phyloP scores from a whole-genome alignment of 495 filamentous ascomycete genomes.

The Penicillium canariense region DNA sequence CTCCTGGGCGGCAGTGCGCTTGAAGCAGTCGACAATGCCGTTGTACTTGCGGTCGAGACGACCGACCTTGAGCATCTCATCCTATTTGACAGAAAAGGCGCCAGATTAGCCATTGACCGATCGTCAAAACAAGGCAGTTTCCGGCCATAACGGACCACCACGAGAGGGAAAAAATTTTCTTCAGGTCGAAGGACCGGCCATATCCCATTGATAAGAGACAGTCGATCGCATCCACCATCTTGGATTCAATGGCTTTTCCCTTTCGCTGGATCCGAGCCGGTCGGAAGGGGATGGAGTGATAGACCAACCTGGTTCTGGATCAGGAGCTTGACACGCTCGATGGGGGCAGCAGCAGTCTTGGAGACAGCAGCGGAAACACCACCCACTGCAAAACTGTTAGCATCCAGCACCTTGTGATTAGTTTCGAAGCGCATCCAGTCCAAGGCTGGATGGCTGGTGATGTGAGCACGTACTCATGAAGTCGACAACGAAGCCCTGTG shows the following conservation, averaged over 20 bases:
- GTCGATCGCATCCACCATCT: neutral
- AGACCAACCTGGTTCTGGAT: constrained; percentile 96
- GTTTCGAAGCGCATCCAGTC: constrained; percentile 3
- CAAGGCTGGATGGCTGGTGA: neutral
- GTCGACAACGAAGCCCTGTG: constrained; percentile 73
- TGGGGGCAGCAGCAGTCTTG: constrained; percentile 99
- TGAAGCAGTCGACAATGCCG: constrained; percentile 94
- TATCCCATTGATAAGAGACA: neutral
- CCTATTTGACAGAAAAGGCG: constrained; percentile 49
- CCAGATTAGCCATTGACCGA: constrained; percentile 16
- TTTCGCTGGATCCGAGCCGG: neutral
- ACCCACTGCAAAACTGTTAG: constrained; percentile 70
- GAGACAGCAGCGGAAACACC: constrained; percentile 99
- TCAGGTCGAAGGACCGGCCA: neutral
- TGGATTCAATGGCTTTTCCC: neutral
- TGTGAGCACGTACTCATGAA: constrained; percentile 85
- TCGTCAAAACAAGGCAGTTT: constrained; percentile 2
- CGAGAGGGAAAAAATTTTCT: constrained; percentile 9
- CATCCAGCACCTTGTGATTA: constrained; percentile 10
- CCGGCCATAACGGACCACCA: constrained; percentile 9
- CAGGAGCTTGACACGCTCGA: constrained; percentile 99
- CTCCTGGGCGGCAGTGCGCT: constrained; percentile 79
- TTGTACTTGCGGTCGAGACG: constrained; percentile 97
- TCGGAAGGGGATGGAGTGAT: neutral
- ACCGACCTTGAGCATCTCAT: constrained; percentile 99